These are phyloP conservation scores for Sporothrix brasiliensis DNA, from an alignment of 2,329 filamentous ascomycete genomes.

Conservation along the genomic window DNA sequence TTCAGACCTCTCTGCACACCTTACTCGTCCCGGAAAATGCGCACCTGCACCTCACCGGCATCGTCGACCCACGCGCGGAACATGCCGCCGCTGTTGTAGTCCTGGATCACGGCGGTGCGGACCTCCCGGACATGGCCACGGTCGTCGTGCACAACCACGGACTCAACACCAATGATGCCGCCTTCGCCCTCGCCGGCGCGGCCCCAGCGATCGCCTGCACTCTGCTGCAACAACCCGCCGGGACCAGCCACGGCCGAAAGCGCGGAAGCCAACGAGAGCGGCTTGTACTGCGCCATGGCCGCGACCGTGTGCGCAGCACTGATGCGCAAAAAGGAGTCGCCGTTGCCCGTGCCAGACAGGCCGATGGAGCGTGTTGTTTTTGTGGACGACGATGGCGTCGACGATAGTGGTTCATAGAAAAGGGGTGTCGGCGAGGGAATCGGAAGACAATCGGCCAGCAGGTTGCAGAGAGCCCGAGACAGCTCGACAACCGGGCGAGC, in stretches of 20 bases:
- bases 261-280: constrained; percentile 57
- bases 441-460: constrained; percentile 65
- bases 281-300: constrained; percentile 69
- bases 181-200: constrained; percentile 78
- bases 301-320: constrained; percentile 72
- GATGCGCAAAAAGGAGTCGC: constrained; percentile 79
- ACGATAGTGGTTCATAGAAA: constrained; percentile 44
- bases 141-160: constrained; percentile 53
- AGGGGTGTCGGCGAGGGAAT: constrained; percentile 43
- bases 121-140: constrained; percentile 47
- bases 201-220: constrained; percentile 73
- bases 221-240: constrained; percentile 71
- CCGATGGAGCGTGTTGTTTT: constrained; percentile 53
- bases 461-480: constrained; percentile 49
- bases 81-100: constrained; percentile 88
- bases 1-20: background rate
- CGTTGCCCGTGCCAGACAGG: constrained; percentile 81
- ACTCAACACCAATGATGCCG: constrained; percentile 81
- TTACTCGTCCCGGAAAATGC: constrained; percentile 54
- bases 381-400: background rate
- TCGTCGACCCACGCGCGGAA: constrained; percentile 77
- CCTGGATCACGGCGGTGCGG: constrained; percentile 64
- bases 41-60: constrained; percentile 58
- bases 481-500: constrained; percentile 46
- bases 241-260: constrained; percentile 68